Conservation (phyloP, 1,284 basidiomycete genomes). For the Sphaerobolus stellatus region DNA sequence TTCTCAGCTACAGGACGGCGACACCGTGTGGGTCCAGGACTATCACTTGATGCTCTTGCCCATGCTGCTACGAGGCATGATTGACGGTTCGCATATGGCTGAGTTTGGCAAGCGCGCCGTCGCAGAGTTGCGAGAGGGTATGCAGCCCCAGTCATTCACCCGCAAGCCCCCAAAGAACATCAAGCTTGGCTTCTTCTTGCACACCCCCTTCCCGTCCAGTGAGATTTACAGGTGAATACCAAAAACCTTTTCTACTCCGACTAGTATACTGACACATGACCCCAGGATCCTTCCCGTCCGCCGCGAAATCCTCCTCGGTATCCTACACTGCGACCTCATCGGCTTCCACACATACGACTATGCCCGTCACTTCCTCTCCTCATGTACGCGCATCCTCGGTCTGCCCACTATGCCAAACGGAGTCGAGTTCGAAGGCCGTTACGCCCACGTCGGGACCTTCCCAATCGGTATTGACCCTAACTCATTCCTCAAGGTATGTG, state of each 20-base stretch:
- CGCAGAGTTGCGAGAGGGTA: constrained; percentile 77
- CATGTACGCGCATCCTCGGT: constrained; percentile 94
- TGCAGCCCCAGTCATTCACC: constrained; percentile 70
- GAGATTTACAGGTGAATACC: constrained; percentile 89
- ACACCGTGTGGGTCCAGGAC: constrained; percentile 99
- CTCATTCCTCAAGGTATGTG: constrained; percentile 79
- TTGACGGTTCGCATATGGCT: constrained; percentile 70
- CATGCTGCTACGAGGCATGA: constrained; percentile 85
- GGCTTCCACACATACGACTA: constrained; percentile 99
- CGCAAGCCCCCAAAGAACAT: constrained; percentile 49
- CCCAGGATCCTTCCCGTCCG: constrained; percentile 91
- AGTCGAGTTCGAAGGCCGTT: constrained; percentile 91
- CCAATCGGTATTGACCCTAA: constrained; percentile 97
- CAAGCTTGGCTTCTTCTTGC: constrained; percentile 97
- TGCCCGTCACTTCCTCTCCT: constrained; percentile 97
- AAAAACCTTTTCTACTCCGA: constrained; percentile 3
- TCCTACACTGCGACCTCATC: constrained; percentile 94
- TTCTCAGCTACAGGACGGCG: constrained; percentile 73
- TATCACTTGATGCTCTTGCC: constrained; percentile 98
- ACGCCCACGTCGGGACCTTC: constrained; percentile 97
- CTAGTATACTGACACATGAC: constrained; percentile 4
- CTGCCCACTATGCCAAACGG: constrained; percentile 98
- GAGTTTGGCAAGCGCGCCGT: constrained; percentile 57
- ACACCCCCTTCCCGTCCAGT: constrained; percentile 97
- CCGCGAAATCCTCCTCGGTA: constrained; percentile 92